Evolutionary conservation across 1,139 yeast genomes (phyloP), one percentile per base, ranked within the genome.

Genomic region (Geotrichum europaeum): DNA sequence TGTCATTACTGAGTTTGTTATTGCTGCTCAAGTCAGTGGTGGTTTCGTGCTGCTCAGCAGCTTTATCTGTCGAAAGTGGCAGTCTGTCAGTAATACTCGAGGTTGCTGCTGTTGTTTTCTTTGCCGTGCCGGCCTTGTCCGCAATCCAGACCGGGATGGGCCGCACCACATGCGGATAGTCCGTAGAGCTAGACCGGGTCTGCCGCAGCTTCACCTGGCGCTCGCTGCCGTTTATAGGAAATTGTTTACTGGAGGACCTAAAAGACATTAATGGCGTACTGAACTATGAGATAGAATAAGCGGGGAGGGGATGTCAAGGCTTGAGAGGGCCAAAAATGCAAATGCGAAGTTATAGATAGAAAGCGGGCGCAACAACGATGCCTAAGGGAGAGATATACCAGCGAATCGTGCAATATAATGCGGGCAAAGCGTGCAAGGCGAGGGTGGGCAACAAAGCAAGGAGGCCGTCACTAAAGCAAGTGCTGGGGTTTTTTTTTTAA

Each of bases 61-160:
- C 5, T n/a, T 15, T 20, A 15, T 20, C 24, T 6, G 15, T 30
- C 10, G 24, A 20, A 9, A 51, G 49, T 4, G 49, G 30, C 22
- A 34, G 49, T 36, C 15, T 34, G 12, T 53, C 20, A 2, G 43
- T 51, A 15, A 51, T 1, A 24, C 30, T 36, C n/a, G 49, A 40
- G 10, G 28, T 28, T 24, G 49, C 59, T 13, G 59, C 28, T 9
- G 62, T 56, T 20, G 59, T 56, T 36, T 49, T 51, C 50, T 56
- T 54, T 5, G 52, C 40, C 15, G 22, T 36, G 6, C 57, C 58
- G 10, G 61, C 34, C 30, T 51, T 49, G 53, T 58, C 62, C 25
- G 59, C 62, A 15, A 59, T 52, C 62, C 62, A 59, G 3, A 59
- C 62, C 2, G 62, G 62, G 2, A 56, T 34, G 12, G 62, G 62